These are phyloP conservation scores for Rhynchospora pubera DNA, from an alignment of 176 grass and related monocot genomes.

Conservation along the genomic window DNA sequence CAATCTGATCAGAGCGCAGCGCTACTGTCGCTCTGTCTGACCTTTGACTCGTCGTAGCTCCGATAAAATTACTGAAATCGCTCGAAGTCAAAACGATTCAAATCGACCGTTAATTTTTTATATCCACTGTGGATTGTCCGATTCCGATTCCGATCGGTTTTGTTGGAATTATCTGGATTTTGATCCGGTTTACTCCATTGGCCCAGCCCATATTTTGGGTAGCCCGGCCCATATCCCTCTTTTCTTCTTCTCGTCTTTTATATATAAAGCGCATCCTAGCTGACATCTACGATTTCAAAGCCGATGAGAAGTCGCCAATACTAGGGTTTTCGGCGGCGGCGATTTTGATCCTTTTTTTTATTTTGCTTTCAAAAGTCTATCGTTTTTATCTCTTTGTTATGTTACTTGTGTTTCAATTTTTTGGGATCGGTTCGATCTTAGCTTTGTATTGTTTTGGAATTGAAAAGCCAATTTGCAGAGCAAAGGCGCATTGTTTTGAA, in stretches of 20 bases:
- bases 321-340: background rate
- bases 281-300: too few species aligned
- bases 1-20: background rate
- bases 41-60: too few species aligned
- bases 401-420: background rate
- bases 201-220: background rate
- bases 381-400: background rate
- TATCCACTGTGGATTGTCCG: background rate
- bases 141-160: too few species aligned
- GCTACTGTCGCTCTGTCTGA: too few species aligned
- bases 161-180: too few species aligned
- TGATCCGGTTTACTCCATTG: too few species aligned
- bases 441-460: background rate
- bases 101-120: background rate
- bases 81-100: background rate
- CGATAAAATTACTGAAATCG: background rate
- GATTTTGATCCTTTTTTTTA: background rate
- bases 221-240: background rate
- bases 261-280: background rate
- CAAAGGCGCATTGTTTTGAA: conserved; percentile 20
- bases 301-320: background rate
- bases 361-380: background rate
- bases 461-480: conserved; percentile 52
- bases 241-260: background rate
- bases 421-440: background rate